A percentile compares a stretch with the other conserved stretches of the same genome.
Conservation (phyloP, 2,329 filamentous ascomycete genomes). For the Sclerotinia nivalis region DNA sequence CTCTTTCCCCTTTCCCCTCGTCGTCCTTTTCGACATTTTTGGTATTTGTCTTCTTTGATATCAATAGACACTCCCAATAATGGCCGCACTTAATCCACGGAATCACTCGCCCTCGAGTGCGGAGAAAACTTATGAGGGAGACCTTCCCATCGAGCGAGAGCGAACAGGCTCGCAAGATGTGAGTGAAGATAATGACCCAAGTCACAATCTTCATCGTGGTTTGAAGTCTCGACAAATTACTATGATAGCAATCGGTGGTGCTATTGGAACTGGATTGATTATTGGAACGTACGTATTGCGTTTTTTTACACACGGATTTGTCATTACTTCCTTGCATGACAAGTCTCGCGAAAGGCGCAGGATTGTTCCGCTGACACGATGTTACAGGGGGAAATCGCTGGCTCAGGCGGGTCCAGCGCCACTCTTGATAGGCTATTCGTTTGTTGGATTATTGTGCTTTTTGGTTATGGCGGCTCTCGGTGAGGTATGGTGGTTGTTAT, state of each 20-base stretch:
- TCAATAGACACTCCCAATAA: neutral
- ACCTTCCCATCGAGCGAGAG: neutral
- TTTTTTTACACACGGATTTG: neutral
- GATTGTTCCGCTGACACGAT: slow-evolving; percentile 16
- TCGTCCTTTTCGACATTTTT: neutral
- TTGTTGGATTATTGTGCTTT: slow-evolving; percentile 73
- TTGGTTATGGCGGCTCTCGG: slow-evolving; percentile 74
- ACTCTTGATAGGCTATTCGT: slow-evolving; percentile 69
- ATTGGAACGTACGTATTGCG: slow-evolving; percentile 55
- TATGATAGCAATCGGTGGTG: slow-evolving; percentile 73
- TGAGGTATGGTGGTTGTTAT: slow-evolving; percentile 25
- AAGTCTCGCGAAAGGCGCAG: slow-evolving; percentile 13
- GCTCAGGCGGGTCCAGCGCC: slow-evolving; percentile 58
- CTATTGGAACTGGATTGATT: slow-evolving; percentile 60
- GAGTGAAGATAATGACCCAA: slow-evolving; percentile 31
- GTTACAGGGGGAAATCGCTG: slow-evolving; percentile 46
- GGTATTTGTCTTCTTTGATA: neutral
- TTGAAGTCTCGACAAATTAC: slow-evolving; percentile 56
- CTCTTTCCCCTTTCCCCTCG: neutral
- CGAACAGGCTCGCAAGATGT: neutral
- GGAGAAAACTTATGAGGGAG: neutral
- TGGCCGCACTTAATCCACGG: neutral
- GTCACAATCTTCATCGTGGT: slow-evolving; percentile 49
- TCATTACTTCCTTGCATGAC: neutral
- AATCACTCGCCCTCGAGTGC: slow-evolving; percentile 18